These are phyloP conservation scores for Chiua virens DNA, from an alignment of 768 basidiomycete species.

Conservation along the genomic window DNA sequence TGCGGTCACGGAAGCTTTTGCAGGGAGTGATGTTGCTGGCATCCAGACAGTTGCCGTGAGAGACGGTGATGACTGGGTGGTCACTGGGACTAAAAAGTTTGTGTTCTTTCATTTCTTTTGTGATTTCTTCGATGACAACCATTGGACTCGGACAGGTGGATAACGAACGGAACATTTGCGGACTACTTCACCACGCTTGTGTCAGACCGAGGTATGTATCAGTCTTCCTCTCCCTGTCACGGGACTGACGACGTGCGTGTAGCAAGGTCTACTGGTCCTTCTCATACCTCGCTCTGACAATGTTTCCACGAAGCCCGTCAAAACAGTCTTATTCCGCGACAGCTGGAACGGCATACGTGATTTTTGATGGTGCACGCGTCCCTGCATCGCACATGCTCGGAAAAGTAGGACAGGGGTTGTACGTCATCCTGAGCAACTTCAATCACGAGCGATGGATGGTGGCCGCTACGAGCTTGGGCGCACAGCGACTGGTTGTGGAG, in stretches of 20 bases:
- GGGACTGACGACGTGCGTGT: conserved; percentile 6
- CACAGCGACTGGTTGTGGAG: conserved; percentile 81
- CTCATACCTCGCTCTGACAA: conserved; percentile 70
- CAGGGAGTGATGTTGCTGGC: conserved; percentile 83
- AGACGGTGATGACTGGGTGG: conserved; percentile 84
- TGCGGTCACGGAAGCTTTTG: conserved; percentile 93
- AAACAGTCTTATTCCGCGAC: conserved; percentile 90
- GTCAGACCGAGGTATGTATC: conserved; percentile 59
- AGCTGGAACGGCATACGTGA: conserved; percentile 88
- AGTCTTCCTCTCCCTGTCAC: background rate
- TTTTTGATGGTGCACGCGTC: conserved; percentile 79
- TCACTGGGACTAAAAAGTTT: conserved; percentile 93
- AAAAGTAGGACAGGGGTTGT: conserved; percentile 78
- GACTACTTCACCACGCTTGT: conserved; percentile 85
- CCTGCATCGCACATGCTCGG: conserved; percentile 89
- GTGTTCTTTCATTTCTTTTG: conserved; percentile 11
- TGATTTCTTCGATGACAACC: background rate
- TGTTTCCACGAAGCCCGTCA: conserved; percentile 84
- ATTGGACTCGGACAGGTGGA: conserved; percentile 58
- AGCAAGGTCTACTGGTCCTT: conserved; percentile 76
- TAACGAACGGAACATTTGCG: conserved; percentile 82
- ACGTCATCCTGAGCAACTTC: conserved; percentile 81
- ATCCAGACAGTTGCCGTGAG: conserved; percentile 82
- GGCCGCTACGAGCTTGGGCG: conserved; percentile 62
- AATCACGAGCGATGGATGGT: conserved; percentile 94